Base-by-base conservation (phyloP, 495 filamentous ascomycete genomes). In the Zalerion maritima region DNA sequence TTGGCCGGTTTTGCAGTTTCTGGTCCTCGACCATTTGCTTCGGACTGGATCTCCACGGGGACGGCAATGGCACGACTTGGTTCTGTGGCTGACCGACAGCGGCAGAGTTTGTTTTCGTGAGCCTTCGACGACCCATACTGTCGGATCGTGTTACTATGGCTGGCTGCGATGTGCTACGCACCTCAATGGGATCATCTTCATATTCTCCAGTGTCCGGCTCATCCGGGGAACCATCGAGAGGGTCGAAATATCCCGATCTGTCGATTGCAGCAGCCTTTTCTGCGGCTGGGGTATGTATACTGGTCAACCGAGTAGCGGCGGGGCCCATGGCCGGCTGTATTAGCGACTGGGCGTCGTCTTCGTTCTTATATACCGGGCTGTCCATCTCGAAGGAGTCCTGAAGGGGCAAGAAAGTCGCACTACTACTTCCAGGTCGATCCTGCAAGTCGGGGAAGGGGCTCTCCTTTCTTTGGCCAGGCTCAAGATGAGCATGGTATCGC, bases 251-350 rank as follows among this genome's bases (percentile, higher is more conserved):
- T 9, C 67, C 58, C 13, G 63, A 32, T 12, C 55, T 43, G 27
- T 79, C 72, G 57, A 93, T 56, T 0, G 70, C 71, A 1, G 73
- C 71, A 18, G 55, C 70, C 55, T 81, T 87, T 46, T 91, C 83
- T 21, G 73, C 70, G 6, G 75, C 71, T 2, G 82, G 75, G 1
- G 78, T 87, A 24, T 60, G 62, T 9, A 78, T 68, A 12, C 74
- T 71, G 18, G 73, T 75, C 34, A 92, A 61, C 23, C 75, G 66
- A 27, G 71, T 79, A 22, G 87, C 84, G 10, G 62, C 55, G 10
- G 64, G 67, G 40, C 80, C 71, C 32, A 93, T 78, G 36, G 81
- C 78, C 29, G 85, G 68, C 14, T 81, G 81, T 35, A 93, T 66
- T 32, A 86, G 55, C 3, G 70, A 69, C 29, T 69, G 62, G 10